Evolutionary conservation across 2,329 filamentous ascomycete species (phyloP).

Genomic region (Colletotrichum phormii): DNA sequence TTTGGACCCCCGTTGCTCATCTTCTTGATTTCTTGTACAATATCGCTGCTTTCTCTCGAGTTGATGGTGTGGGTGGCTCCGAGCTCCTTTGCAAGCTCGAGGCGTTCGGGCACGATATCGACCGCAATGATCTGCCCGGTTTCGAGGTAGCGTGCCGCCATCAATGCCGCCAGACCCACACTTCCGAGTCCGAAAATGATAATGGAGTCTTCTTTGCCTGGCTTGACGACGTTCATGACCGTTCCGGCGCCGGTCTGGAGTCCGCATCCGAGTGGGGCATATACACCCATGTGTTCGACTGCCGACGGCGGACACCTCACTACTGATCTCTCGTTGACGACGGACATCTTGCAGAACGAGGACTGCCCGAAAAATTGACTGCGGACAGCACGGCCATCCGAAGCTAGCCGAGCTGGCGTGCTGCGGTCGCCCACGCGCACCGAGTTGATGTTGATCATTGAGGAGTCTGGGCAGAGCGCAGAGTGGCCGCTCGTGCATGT

Average conservation of each 20-base stretch:
- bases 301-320: slow-evolving; percentile 91
- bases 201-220: slow-evolving; percentile 89
- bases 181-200: slow-evolving; percentile 96
- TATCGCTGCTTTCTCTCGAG: slow-evolving; percentile 79
- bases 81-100: slow-evolving; percentile 92
- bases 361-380: slow-evolving; percentile 97
- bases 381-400: slow-evolving; percentile 91
- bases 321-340: slow-evolving; percentile 97
- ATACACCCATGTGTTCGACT: slow-evolving; percentile 79
- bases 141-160: slow-evolving; percentile 88
- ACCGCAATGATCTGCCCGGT: slow-evolving; percentile 81
- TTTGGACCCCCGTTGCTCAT: slow-evolving; percentile 98
- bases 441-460: slow-evolving; percentile 71
- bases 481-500: slow-evolving; percentile 99
- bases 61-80: slow-evolving; percentile 98
- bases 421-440: slow-evolving; percentile 78
- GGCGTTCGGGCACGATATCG: slow-evolving; percentile 86
- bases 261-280: slow-evolving; percentile 85
- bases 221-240: slow-evolving; percentile 89
- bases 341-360: slow-evolving; percentile 98
- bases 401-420: slow-evolving; percentile 92
- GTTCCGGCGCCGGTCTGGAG: slow-evolving; percentile 99
- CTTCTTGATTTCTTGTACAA: slow-evolving; percentile 93
- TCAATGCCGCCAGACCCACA: slow-evolving; percentile 90
- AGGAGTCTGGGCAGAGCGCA: slow-evolving; percentile 75